These are phyloP conservation scores for Sphagnum tenellum DNA, from an alignment of 225 moss, liverwort and hornwort species.

Conservation along the genomic window DNA sequence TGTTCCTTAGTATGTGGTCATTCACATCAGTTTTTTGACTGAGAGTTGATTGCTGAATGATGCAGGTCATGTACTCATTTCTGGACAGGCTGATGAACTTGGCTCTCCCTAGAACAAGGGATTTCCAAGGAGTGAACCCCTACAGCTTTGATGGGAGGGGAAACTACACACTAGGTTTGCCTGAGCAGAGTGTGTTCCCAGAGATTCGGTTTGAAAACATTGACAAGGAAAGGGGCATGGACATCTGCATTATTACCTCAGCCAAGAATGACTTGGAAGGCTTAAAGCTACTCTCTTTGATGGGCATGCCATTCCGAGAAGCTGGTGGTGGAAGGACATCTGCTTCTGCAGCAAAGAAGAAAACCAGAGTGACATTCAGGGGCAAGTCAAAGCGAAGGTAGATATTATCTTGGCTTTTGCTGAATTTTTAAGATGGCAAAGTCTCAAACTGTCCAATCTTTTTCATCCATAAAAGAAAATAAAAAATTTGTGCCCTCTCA, in stretches of 20 bases:
- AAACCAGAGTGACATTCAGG: constrained; percentile 22
- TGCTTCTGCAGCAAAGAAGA: constrained; percentile 55
- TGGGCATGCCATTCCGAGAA: constrained; percentile 94
- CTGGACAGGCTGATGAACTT: constrained; percentile 79
- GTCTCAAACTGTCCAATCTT: no score
- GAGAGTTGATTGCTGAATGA: not conserved
- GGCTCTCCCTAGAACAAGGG: constrained; percentile 85
- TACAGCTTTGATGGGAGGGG: constrained; percentile 94
- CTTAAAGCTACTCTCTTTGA: constrained; percentile 57
- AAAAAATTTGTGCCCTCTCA: no score
- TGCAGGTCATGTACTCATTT: constrained; percentile 85
- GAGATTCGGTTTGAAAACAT: constrained; percentile 93
- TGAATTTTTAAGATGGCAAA: no score
- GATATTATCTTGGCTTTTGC: no score
- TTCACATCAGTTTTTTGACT: no score
- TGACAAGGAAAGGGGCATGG: constrained; percentile 82
- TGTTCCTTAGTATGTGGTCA: no score
- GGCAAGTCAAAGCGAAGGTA: not conserved
- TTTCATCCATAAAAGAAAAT: no score
- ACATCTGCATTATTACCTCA: constrained; percentile 65
- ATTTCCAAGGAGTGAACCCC: constrained; percentile 92
- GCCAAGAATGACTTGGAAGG: constrained; percentile 70
- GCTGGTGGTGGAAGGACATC: constrained; percentile 57
- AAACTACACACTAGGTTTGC: constrained; percentile 79
- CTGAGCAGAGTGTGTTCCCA: constrained; percentile 88